phyloP scores from a whole-genome alignment of 164 flowering plant genomes.

The grape (Vitis vinifera) region ASM3070453v1 NC_081810.1:830501-831000 shows the following conservation, averaged over 20 bases:
- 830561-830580: slow-evolving; percentile 60
- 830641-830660: slow-evolving; percentile 27
- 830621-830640: slow-evolving; percentile 68
- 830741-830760: slow-evolving; percentile 15
- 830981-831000: too few relatives aligned
- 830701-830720: slow-evolving; percentile 18
- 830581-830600: slow-evolving; percentile 60
- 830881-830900: slow-evolving; percentile 20
- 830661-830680: too few relatives aligned
- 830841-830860: slow-evolving; percentile 18
- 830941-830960: slow-evolving; percentile 27
- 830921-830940: slow-evolving; percentile 15
- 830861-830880: slow-evolving; percentile 12
- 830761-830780: slow-evolving; percentile 31
- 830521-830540: slow-evolving; percentile 68
- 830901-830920: slow-evolving; percentile 12
- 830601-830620: slow-evolving; percentile 45
- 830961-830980: slow-evolving; percentile 36
- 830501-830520: slow-evolving; percentile 72
- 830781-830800: slow-evolving; percentile 30
- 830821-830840: slow-evolving; percentile 8
- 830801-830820: slow-evolving; percentile 31
- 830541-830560: slow-evolving; percentile 63
- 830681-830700: too few relatives aligned
- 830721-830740: slow-evolving; percentile 70